phyloP scores from a whole-genome alignment of 768 basidiomycete genomes.

The Suillus discolor region DNA sequence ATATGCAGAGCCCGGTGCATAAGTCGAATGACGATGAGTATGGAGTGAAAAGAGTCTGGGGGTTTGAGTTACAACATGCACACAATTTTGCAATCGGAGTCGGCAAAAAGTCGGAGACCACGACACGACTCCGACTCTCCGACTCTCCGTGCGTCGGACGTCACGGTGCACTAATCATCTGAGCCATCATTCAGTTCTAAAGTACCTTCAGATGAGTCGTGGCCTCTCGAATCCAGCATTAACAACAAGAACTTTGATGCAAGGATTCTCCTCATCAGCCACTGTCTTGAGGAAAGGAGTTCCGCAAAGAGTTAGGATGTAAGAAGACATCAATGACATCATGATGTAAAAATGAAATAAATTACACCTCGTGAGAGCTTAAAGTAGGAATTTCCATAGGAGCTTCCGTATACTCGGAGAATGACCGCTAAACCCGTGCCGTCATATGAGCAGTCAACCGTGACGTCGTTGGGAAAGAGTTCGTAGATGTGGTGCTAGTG shows the following conservation, averaged over 20 bases:
- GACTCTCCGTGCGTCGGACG: not conserved
- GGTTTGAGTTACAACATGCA: not conserved
- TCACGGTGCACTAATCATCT: not conserved
- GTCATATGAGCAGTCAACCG: not conserved
- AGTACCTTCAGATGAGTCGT: not conserved
- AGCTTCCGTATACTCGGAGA: not conserved
- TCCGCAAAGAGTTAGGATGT: not conserved
- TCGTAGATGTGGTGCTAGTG: no score
- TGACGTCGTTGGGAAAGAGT: not conserved
- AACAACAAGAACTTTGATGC: not conserved
- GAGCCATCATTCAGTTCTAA: not conserved
- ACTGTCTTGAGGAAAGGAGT: not conserved
- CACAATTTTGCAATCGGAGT: not conserved
- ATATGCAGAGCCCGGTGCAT: not conserved
- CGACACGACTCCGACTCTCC: no score
- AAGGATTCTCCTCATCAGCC: not conserved
- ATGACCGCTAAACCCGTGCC: not conserved
- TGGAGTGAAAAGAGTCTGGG: not conserved
- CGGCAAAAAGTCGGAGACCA: not conserved
- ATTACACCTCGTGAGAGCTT: not conserved
- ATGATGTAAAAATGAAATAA: not conserved
- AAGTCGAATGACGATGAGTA: not conserved
- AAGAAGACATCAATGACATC: no score
- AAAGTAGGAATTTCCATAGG: not conserved
- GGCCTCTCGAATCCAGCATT: not conserved